Base-by-base conservation (phyloP, 768 basidiomycete genomes). In the Leucocoprinus birnbaumii region DNA sequence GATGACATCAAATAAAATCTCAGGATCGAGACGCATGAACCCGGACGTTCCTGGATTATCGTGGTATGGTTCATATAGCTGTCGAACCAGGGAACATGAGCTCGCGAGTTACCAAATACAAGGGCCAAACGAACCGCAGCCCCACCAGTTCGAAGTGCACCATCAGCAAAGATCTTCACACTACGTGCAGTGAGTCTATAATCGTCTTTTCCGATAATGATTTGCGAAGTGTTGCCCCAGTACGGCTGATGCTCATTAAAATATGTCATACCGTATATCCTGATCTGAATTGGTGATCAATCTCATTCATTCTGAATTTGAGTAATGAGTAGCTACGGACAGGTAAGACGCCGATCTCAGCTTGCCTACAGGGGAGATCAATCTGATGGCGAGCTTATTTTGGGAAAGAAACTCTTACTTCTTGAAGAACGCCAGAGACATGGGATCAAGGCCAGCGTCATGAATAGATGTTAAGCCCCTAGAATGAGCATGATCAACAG, bases 91-190 rank as follows among this genome's bases (percentile, higher is more conserved):
- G 18, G 53, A 18, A 6, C n/a, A n/a, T n/a, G 27, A 14, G 26
- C 44, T 24, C 22, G 21, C 14, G 43, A 45, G 37, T 14, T 21
- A 4, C 37, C 37, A 43, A 26, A 49, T 53, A 19, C 52, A 27
- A 42, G 60, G 11, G 34, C n/a, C 27, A 16, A 55, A 63, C 76
- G 67, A 71, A 88, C 87, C 41, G 94, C 94, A 43, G 94, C 92
- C 43, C 94, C 94, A 55, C 91, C 87, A n/a, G 87, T 87, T 27
- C 94, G 82, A 35, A 97, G 73, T 26, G 94, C 94, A 55, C 93
- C 85, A 68, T 87, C 80, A 27, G 85, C 84, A 66, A 91, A 90
- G 14, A 92, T 83, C 64, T 91, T 92, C 54, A 91, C 81, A 60
- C 87, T 89, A 24, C 90, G 81, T 8, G 88, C 77, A 35, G 75